A percentile compares a stretch with the other conserved stretches of the same genome.
Conservation (phyloP, 345 rosid genomes). For the Fremontodendron californicum region DNA sequence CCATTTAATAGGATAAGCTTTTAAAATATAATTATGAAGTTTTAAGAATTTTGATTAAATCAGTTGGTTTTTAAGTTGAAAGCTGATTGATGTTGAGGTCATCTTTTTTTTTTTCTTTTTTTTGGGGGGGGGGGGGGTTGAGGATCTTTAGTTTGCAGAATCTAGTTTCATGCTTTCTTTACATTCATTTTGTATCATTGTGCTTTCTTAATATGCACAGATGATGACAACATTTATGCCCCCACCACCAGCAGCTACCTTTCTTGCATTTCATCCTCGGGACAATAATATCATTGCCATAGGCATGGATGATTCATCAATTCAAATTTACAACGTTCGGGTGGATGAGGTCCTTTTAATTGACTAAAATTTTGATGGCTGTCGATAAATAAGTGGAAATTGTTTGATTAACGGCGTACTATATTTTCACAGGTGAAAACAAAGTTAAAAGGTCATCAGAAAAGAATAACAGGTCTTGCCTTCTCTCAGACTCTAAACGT, state of each 20-base stretch:
- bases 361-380: constrained; percentile 11
- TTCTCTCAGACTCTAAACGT: constrained; percentile 66
- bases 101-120: too few relatives aligned
- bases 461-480: constrained; percentile 86
- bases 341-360: constrained; percentile 51
- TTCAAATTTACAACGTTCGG: constrained; percentile 63
- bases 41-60: neutral
- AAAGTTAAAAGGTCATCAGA: constrained; percentile 75
- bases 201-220: constrained; percentile 38
- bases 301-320: constrained; percentile 80
- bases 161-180: neutral
- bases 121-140: too few relatives aligned
- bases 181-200: neutral
- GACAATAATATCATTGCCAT: constrained; percentile 74
- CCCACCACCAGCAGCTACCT: constrained; percentile 80
- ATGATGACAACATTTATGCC: constrained; percentile 77
- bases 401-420: neutral
- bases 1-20: neutral
- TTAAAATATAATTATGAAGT: neutral
- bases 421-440: constrained; percentile 49
- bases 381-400: constrained; percentile 6
- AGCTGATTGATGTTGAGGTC: neutral
- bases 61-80: neutral
- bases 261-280: constrained; percentile 74
- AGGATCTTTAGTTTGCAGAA: neutral